phyloP scores from a whole-genome alignment of 2,329 filamentous ascomycete genomes.

The Curvularia hawaiiensis region DNA sequence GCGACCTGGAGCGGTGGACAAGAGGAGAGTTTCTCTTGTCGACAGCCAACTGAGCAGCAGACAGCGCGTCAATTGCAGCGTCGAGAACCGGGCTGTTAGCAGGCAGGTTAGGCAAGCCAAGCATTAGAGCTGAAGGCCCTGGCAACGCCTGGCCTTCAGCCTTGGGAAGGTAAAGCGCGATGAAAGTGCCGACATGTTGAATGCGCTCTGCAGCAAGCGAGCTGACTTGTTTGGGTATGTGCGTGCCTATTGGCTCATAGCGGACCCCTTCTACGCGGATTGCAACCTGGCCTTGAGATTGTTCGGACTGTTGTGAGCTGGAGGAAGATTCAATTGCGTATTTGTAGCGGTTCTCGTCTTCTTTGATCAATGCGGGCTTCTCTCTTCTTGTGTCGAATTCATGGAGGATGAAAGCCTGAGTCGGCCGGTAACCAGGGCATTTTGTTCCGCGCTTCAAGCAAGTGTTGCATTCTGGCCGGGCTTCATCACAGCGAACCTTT shows the following conservation, averaged over 20 bases:
- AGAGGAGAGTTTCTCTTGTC: conserved; percentile 35
- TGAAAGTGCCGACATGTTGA: conserved; percentile 41
- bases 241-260: conserved; percentile 22
- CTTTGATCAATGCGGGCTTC: conserved; percentile 39
- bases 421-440: conserved; percentile 44
- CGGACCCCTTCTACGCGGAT: conserved; percentile 20
- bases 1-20: conserved; percentile 42
- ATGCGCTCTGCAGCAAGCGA: conserved; percentile 43
- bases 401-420: conserved; percentile 44
- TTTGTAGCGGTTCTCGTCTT: conserved; percentile 43
- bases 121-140: conserved; percentile 44
- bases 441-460: conserved; percentile 43
- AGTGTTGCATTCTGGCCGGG: conserved; percentile 43
- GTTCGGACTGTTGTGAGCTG: conserved; percentile 7
- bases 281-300: conserved; percentile 10
- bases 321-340: conserved; percentile 34
- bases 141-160: conserved; percentile 37
- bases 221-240: conserved; percentile 40
- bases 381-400: conserved; percentile 38
- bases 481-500: conserved; percentile 46
- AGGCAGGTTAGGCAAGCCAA: conserved; percentile 38
- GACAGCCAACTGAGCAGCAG: conserved; percentile 43
- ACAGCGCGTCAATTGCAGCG: conserved; percentile 42
- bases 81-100: conserved; percentile 39
- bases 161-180: conserved; percentile 40